Base-by-base conservation (phyloP, 108 stramenopile genomes). In the Skeletonema grethae region DNA sequence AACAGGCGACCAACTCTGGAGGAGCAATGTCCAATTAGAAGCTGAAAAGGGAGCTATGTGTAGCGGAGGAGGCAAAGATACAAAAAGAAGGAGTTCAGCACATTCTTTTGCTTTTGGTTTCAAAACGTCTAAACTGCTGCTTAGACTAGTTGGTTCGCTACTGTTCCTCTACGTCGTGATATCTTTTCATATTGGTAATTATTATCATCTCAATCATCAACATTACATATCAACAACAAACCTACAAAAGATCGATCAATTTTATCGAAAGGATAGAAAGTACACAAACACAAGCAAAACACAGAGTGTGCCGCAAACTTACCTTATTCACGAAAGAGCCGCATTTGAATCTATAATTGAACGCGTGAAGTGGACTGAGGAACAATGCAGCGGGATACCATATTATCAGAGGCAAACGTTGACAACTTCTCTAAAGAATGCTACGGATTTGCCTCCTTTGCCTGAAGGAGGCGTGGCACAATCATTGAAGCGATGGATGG, bases 381-480 rank as follows among this genome's bases (percentile, higher is more conserved):
- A 35, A 8, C 16, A 64, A 46, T 64, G 63, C 18, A 39, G 20
- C 25, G 28, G 18, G 1, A 20, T 41, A 2, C 16, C 18, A 10
- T 22, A 64, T 10, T 22, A 11, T 28, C 41, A 39, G 6, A n/a
- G 20, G 38, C 38, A 12, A 18, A 45, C 36, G 20, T 22, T 24
- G 12, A 41, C 63, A 43, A 22, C 25, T 0, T 16, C 7, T 45
- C 12, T 45, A 45, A n/a, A 1, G 7, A 64, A 45, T 45, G 63
- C 22, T 1, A 39, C 63, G n/a, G 38, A 39, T 39, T 64, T 28
- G 4, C 20, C 41, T n/a, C 20, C 41, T 18, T 28, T 64, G 7
- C 63, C 63, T 11, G 41, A 64, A 24, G 41, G 63, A 64, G 63
- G 63, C 22, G 63, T 64, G 63, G 63, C 38, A 35, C 0, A 9